phyloP scores from a whole-genome alignment of 208 protist genomes.

The Trypanosoma brucei region DNA sequence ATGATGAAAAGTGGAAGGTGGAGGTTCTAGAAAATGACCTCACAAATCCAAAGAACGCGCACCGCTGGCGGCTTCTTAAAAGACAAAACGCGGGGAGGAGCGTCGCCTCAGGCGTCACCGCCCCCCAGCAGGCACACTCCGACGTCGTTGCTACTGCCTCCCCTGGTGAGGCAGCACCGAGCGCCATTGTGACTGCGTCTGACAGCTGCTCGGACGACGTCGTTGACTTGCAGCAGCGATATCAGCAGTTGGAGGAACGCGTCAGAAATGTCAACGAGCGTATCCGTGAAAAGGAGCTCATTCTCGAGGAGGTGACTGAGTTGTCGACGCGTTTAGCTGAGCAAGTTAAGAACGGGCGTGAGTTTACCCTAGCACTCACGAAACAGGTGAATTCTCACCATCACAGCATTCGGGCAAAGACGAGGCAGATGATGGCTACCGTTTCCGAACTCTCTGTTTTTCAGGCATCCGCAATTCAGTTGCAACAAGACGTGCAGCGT shows the following conservation, averaged over 20 bases:
- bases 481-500: conserved; percentile 84
- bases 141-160: neutral
- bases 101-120: neutral
- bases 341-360: conserved; percentile 80
- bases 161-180: neutral
- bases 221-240: conserved; percentile 83
- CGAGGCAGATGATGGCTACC: conserved; percentile 94
- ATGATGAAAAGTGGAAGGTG: conserved; percentile 78
- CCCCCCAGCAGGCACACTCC: neutral
- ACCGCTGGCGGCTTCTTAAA: conserved; percentile 69
- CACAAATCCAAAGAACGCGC: conserved; percentile 77
- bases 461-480: conserved; percentile 87
- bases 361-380: conserved; percentile 90
- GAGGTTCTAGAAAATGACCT: conserved; percentile 82
- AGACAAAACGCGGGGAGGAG: conserved; percentile 7
- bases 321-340: conserved; percentile 80
- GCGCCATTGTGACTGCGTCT: conserved; percentile 1
- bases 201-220: conserved; percentile 65
- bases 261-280: conserved; percentile 90
- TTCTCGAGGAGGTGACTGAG: conserved; percentile 92
- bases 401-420: conserved; percentile 79
- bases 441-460: conserved; percentile 95
- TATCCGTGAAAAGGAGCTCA: conserved; percentile 95
- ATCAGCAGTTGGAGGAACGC: conserved; percentile 88
- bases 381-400: conserved; percentile 93